Base-by-base conservation (phyloP, 306 rosid genomes). In the Lupinus albus region DNA sequence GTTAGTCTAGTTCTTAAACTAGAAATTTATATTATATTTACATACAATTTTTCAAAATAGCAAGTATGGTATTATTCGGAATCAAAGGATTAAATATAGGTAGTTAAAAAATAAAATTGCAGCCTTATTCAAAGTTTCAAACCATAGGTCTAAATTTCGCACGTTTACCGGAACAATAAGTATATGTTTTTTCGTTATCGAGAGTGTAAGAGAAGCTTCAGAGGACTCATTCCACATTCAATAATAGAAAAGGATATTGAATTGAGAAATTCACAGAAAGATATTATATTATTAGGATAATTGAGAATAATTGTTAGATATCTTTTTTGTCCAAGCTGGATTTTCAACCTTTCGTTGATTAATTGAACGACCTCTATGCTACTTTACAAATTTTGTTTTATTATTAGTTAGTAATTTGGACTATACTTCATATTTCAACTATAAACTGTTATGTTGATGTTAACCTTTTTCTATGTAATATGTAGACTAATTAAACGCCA, bases 181-280 rank as follows among this genome's bases (percentile, higher is more conserved):
- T 18, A 50, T 50, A n/a, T n/a, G n/a, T n/a, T n/a, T n/a, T n/a
- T n/a, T 2, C 1, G 2, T 6, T 9, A 5, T 59, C 15, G 14
- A 38, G 33, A 20, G 30, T 20, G 4, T 52, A 3, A 20, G 35
- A 52, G 58, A 52, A 20, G 32, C 35, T 16, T 14, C 11, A 41
- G 33, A 61, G 10, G 74, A 56, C 74, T 30, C 5, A 47, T 30
- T 69, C 74, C 49, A 47, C 66, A 11, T 56, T 44, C 65, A 56
- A 56, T 4, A 6, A 18, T 52, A 9, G 47, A 30, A 30, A 38
- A 11, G 28, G n/a, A 64, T 46, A 0, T 21, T 1, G 13, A 42
- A 3, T 11, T 42, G 6, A 38, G 6, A 6, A n/a, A n/a, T n/a
- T 5, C 17, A 12, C 3, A 13, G 42, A n/a, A n/a, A 25, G 30